phyloP scores from a whole-genome alignment of 2,329 filamentous ascomycete genomes.

The Scedosporium aurantiacum region DNA sequence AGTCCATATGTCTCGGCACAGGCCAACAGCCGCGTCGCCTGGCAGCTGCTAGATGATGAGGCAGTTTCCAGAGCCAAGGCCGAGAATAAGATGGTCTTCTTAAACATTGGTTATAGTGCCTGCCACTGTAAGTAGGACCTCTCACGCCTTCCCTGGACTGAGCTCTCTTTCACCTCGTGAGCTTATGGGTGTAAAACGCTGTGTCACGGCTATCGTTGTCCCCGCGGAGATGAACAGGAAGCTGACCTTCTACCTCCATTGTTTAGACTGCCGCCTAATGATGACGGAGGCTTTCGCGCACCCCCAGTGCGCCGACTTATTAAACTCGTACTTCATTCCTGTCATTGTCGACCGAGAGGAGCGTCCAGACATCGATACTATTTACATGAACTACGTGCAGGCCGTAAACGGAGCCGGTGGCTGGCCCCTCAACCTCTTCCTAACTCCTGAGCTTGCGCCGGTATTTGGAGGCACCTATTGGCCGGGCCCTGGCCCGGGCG shows the following conservation, averaged over 20 bases:
- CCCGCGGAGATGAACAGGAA: not conserved
- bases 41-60: conserved; percentile 79
- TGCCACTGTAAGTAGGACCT: conserved; percentile 68
- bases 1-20: conserved; percentile 59
- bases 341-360: conserved; percentile 91
- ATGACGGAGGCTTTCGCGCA: conserved; percentile 86
- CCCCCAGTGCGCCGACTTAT: conserved; percentile 62
- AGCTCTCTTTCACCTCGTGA: not conserved
- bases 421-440: conserved; percentile 94
- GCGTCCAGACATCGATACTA: conserved; percentile 83
- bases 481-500: conserved; percentile 60
- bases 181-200: not conserved
- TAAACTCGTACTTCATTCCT: conserved; percentile 83
- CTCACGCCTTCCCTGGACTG: conserved; percentile 7
- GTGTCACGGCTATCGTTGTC: not conserved
- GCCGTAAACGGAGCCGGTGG: conserved; percentile 82
- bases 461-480: conserved; percentile 96
- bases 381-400: conserved; percentile 98
- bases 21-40: conserved; percentile 71
- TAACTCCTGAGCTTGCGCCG: conserved; percentile 84
- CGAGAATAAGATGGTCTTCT: conserved; percentile 80
- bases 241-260: conserved; percentile 11
- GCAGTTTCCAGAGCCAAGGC: conserved; percentile 65
- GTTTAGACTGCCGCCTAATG: conserved; percentile 74
- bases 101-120: conserved; percentile 89